Conservation (phyloP, 2,329 filamentous ascomycete species). For the Colletotrichum sp. region DNA sequence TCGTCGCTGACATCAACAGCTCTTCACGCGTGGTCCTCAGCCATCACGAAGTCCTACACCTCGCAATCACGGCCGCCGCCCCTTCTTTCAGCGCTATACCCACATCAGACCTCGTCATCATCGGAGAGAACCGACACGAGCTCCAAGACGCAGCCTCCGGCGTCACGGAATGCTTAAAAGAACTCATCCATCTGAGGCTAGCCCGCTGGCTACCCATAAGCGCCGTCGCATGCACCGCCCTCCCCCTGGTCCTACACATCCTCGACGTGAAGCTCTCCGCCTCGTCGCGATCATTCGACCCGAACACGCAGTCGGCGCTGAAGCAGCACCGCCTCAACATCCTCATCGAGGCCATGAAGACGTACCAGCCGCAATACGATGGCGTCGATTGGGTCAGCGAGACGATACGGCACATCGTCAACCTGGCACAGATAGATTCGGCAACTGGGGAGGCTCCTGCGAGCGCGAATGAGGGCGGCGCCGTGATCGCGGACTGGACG, state of each 20-base stretch:
- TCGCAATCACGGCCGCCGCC: conserved; percentile 44
- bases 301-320: conserved; percentile 37
- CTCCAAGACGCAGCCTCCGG: conserved; percentile 49
- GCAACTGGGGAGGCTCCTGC: neutral
- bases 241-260: conserved; percentile 37
- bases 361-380: conserved; percentile 50
- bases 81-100: conserved; percentile 34
- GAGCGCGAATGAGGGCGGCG: conserved; percentile 15
- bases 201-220: conserved; percentile 53
- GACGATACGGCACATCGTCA: conserved; percentile 47
- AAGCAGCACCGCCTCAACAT: conserved; percentile 50
- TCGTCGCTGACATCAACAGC: conserved; percentile 29
- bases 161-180: conserved; percentile 50
- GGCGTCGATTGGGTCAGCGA: conserved; percentile 50
- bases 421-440: conserved; percentile 37
- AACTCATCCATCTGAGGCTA: conserved; percentile 49
- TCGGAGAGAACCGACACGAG: conserved; percentile 46
- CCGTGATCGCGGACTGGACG: conserved; percentile 43
- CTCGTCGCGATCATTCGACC: conserved; percentile 24
- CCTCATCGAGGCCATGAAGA: conserved; percentile 50
- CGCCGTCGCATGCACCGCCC: conserved; percentile 40
- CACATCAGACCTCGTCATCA: conserved; percentile 35
- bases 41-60: conserved; percentile 51
- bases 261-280: conserved; percentile 39
- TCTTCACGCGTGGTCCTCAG: conserved; percentile 48